Evolutionary conservation across 495 filamentous ascomycete species (phyloP).

Genomic region (Halenospora varia): DNA sequence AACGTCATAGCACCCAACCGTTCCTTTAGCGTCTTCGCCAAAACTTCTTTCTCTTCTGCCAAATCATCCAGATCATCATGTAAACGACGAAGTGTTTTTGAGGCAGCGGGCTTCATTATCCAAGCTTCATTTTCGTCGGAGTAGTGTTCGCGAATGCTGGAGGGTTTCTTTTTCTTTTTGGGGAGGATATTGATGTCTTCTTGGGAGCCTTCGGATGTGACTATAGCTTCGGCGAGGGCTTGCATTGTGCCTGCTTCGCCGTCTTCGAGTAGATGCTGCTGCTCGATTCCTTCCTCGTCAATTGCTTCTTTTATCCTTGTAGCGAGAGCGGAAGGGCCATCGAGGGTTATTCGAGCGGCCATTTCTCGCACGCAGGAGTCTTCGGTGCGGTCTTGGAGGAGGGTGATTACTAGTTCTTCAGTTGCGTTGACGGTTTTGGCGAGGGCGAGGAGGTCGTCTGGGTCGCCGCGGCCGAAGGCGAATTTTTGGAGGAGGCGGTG

Average conservation of each 20-base stretch:
- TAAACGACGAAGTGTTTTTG: slow-evolving; percentile 54
- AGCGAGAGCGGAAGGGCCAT: slow-evolving; percentile 65
- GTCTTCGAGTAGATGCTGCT: slow-evolving; percentile 73
- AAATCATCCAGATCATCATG: slow-evolving; percentile 62
- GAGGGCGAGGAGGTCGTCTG: slow-evolving; percentile 85
- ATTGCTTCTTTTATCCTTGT: slow-evolving; percentile 69
- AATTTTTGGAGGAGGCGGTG: slow-evolving; percentile 92
- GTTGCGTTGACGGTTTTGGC: slow-evolving; percentile 79
- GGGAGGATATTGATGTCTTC: slow-evolving; percentile 36
- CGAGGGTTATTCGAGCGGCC: slow-evolving; percentile 59
- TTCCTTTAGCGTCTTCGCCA: slow-evolving; percentile 56
- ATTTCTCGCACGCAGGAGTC: slow-evolving; percentile 46
- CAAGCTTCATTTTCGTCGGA: slow-evolving; percentile 61
- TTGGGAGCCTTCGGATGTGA: slow-evolving; percentile 48
- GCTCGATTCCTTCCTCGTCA: slow-evolving; percentile 85
- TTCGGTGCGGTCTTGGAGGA: slow-evolving; percentile 17
- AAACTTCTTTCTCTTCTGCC: slow-evolving; percentile 47
- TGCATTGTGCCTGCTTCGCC: slow-evolving; percentile 63
- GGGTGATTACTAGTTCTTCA: slow-evolving; percentile 52
- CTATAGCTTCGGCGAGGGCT: slow-evolving; percentile 62
- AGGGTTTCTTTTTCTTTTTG: slow-evolving; percentile 39
- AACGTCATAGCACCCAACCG: slow-evolving; percentile 50
- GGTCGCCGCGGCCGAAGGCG: slow-evolving; percentile 81
- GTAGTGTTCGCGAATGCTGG: slow-evolving; percentile 45
- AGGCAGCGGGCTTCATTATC: slow-evolving; percentile 82